A percentile compares a stretch with the other conserved stretches of the same genome.
phyloP scores from a whole-genome alignment of 1,284 basidiomycete genomes.

The Cryptococcus neoformans region DNA sequence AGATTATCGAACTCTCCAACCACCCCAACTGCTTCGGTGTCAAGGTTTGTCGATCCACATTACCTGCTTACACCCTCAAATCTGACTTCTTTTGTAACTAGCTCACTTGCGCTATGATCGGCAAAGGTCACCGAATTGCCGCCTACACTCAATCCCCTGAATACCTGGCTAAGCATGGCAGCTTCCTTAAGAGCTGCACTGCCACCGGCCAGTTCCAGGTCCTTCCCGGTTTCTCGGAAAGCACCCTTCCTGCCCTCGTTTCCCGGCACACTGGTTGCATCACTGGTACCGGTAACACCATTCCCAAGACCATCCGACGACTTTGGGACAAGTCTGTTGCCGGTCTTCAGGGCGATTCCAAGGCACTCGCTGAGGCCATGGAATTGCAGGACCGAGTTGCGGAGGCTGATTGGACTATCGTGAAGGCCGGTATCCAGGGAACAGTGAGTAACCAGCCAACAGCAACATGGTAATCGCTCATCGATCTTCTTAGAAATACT shows the following conservation, averaged over 20 bases:
- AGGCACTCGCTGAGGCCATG: conserved; percentile 64
- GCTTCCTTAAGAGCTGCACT: conserved; percentile 23
- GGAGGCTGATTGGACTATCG: conserved; percentile 68
- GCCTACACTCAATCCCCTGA: conserved; percentile 50
- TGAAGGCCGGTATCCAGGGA: conserved; percentile 58
- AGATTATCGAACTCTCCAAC: conserved; percentile 64
- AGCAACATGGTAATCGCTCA: neutral
- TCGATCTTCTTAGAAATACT: conserved; percentile 54
- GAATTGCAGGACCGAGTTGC: conserved; percentile 66
- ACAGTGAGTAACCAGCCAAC: conserved; percentile 22
- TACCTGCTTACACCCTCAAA: neutral
- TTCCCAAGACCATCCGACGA: conserved; percentile 67
- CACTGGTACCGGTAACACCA: conserved; percentile 70
- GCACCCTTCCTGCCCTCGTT: conserved; percentile 55
- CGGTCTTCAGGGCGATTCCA: conserved; percentile 52
- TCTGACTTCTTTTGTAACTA: conserved; percentile 6
- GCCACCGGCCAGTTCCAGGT: conserved; percentile 43
- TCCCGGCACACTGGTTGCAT: conserved; percentile 62
- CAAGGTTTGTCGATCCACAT: conserved; percentile 51
- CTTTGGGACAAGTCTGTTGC: conserved; percentile 57
- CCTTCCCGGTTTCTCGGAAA: conserved; percentile 49
- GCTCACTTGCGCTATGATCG: conserved; percentile 79
- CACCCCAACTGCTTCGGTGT: conserved; percentile 88
- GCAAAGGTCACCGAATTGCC: conserved; percentile 74
- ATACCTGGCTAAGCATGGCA: conserved; percentile 33